A percentile compares a stretch with the other conserved stretches of the same genome.
Evolutionary conservation across 306 rosid species (phyloP).

Genomic region (Benincasa hispida): DNA sequence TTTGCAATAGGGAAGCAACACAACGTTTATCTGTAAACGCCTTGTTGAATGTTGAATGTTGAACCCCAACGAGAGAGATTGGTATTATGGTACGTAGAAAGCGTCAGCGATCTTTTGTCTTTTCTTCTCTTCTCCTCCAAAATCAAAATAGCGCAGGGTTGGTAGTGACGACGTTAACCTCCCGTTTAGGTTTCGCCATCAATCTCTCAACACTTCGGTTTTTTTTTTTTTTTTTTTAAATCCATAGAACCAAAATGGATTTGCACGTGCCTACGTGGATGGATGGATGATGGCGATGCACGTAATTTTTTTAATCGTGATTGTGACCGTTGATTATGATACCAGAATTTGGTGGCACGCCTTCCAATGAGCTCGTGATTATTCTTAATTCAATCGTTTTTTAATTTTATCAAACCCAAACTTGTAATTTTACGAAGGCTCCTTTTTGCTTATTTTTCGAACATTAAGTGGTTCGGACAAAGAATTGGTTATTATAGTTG

Average conservation of each 20-base stretch:
- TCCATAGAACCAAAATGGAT: not conserved
- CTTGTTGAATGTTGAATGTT: no score
- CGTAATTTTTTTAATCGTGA: not conserved
- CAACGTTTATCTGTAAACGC: not conserved
- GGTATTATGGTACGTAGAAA: no score
- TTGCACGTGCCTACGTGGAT: not conserved
- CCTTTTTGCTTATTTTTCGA: no score
- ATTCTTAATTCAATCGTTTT: not conserved
- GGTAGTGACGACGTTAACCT: not conserved
- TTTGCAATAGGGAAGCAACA: not conserved
- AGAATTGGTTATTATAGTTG: no score
- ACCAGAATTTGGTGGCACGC: not conserved
- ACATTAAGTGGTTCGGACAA: no score
- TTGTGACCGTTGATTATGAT: not conserved
- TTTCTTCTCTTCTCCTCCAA: not conserved
- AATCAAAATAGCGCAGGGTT: not conserved
- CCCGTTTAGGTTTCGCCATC: not conserved
- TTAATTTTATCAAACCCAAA: not conserved
- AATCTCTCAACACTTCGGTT: not conserved
- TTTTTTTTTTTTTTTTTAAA: not conserved
- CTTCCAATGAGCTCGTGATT: not conserved
- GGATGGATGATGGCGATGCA: not conserved
- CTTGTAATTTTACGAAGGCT: no score
- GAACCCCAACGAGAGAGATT: no score
- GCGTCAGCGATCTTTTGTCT: conserved; percentile 2